A percentile compares a stretch with the other conserved stretches of the same genome.
phyloP scores from a whole-genome alignment of 495 filamentous ascomycete species.

The Corynascus novoguineensis region DNA sequence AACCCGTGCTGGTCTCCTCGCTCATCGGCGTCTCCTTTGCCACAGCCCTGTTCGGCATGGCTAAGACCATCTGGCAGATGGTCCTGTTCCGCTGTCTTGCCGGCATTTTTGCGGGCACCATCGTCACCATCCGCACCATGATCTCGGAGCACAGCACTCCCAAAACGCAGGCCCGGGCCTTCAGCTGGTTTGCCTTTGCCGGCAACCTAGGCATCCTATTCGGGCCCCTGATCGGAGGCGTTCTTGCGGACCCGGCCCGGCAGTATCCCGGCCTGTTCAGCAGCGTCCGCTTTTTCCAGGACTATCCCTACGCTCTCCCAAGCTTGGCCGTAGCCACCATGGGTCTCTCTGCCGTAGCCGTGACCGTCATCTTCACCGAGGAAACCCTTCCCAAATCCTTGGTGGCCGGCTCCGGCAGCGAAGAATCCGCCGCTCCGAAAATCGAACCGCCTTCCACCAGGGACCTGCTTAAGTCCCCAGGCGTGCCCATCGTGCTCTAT shows the following conservation, averaged over 20 bases:
- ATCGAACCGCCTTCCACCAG: slow-evolving; percentile 39
- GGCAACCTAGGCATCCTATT: slow-evolving; percentile 65
- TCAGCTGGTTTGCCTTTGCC: slow-evolving; percentile 66
- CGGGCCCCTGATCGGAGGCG: slow-evolving; percentile 60
- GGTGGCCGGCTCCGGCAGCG: slow-evolving; percentile 22
- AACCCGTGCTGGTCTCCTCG: slow-evolving; percentile 60
- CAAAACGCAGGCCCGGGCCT: slow-evolving; percentile 61
- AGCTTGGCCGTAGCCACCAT: slow-evolving; percentile 50
- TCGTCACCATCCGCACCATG: slow-evolving; percentile 67
- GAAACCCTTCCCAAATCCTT: slow-evolving; percentile 43
- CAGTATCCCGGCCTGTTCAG: slow-evolving; percentile 55
- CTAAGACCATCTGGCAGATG: slow-evolving; percentile 59
- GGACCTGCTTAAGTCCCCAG: slow-evolving; percentile 54
- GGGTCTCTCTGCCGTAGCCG: slow-evolving; percentile 44
- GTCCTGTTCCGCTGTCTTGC: slow-evolving; percentile 58
- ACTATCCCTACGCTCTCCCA: slow-evolving; percentile 61
- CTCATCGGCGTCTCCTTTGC: slow-evolving; percentile 53
- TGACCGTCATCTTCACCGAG: slow-evolving; percentile 47
- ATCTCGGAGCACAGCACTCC: slow-evolving; percentile 62
- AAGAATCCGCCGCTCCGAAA: slow-evolving; percentile 26
- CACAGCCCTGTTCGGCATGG: slow-evolving; percentile 58
- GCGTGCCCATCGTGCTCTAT: slow-evolving; percentile 57
- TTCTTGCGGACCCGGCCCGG: slow-evolving; percentile 53
- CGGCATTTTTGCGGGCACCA: slow-evolving; percentile 62
- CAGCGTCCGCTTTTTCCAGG: slow-evolving; percentile 48